These are phyloP conservation scores for Achaetomiella virescens DNA, from an alignment of 495 filamentous ascomycete genomes.

Conservation along the genomic window DNA sequence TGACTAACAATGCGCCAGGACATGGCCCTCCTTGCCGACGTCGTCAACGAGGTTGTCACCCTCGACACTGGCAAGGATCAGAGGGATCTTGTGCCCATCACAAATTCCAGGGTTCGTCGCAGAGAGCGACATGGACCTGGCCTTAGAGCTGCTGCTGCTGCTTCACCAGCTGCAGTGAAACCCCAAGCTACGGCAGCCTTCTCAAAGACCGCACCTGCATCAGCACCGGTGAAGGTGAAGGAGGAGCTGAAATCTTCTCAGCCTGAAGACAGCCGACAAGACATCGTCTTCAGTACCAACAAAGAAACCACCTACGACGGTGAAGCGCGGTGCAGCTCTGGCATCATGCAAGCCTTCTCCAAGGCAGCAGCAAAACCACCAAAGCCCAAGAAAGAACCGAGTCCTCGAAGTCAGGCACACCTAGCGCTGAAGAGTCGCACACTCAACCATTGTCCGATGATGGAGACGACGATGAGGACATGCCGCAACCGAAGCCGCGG, in stretches of 20 bases:
- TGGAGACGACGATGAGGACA: conserved; percentile 59
- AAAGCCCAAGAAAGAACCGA: conserved; percentile 39
- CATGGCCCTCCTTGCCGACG: conserved; percentile 66
- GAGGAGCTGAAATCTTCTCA: conserved; percentile 30
- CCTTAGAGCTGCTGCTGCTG: conserved; percentile 18
- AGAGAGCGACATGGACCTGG: conserved; percentile 31
- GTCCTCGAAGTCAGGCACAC: conserved; percentile 38
- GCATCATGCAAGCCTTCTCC: conserved; percentile 78
- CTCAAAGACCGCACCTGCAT: neutral
- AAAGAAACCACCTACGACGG: conserved; percentile 38
- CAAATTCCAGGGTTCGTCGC: conserved; percentile 33
- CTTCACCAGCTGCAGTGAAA: conserved; percentile 6
- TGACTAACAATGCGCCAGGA: conserved; percentile 38
- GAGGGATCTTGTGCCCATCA: conserved; percentile 27
- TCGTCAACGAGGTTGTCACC: conserved; percentile 54
- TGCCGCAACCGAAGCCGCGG: conserved; percentile 33
- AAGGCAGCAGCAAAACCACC: conserved; percentile 62
- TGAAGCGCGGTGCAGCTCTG: conserved; percentile 51
- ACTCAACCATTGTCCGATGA: conserved; percentile 66
- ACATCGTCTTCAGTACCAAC: conserved; percentile 23
- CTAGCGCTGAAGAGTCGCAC: conserved; percentile 49
- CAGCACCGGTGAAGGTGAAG: conserved; percentile 21
- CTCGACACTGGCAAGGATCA: conserved; percentile 17
- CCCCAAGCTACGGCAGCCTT: conserved; percentile 17
- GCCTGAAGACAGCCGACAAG: conserved; percentile 20